Conservation (phyloP, 1,284 basidiomycete species). For the Ceratobasidium sp. region DNA sequence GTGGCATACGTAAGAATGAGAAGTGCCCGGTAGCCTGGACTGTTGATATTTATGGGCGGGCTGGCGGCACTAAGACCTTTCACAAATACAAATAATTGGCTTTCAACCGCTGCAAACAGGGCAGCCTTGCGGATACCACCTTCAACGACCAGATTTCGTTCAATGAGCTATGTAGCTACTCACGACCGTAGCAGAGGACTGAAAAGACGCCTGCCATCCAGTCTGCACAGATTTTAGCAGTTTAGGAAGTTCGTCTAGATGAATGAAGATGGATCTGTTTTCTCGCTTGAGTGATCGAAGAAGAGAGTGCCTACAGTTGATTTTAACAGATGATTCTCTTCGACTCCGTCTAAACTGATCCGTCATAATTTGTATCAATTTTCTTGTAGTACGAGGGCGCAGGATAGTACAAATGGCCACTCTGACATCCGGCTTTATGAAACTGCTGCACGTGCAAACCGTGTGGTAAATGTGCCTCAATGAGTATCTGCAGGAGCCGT, state of each 20-base stretch:
- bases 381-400: no score
- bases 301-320: no score
- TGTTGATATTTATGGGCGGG: neutral
- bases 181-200: constrained; percentile 15
- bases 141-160: neutral
- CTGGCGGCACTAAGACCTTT: neutral
- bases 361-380: no score
- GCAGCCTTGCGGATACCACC: neutral
- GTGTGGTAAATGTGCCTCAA: no score
- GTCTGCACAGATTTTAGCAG: constrained; percentile 1
- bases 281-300: no score
- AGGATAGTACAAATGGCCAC: no score
- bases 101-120: constrained; percentile 8
- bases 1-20: neutral
- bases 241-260: constrained; percentile 14
- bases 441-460: no score
- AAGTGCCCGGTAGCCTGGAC: neutral
- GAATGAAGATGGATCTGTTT: no score
- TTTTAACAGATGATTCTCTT: no score
- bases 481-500: no score
- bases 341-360: no score
- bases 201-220: constrained; percentile 16
- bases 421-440: no score
- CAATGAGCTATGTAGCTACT: neutral
- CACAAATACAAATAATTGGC: neutral